phyloP scores from a whole-genome alignment of 2,329 filamentous ascomycete genomes.

The Fusarium secorum region DNA sequence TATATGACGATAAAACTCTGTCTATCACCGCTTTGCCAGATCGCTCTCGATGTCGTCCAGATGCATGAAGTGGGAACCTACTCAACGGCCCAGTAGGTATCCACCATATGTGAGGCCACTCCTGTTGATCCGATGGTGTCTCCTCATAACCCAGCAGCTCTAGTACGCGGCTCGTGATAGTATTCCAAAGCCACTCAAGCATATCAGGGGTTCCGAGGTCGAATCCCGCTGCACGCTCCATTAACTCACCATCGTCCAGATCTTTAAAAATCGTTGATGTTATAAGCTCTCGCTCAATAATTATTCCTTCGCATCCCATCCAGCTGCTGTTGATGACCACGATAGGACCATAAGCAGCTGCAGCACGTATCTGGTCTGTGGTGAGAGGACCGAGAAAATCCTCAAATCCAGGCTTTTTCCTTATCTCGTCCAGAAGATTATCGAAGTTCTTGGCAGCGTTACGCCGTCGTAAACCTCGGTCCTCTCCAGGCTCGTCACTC shows the following conservation, averaged over 20 bases:
- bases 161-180: neutral
- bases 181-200: neutral
- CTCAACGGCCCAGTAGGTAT: neutral
- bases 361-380: neutral
- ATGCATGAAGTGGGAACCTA: neutral
- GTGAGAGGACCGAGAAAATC: neutral
- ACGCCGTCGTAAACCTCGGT: neutral
- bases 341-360: neutral
- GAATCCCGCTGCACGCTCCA: neutral
- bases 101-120: neutral
- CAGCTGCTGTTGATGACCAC: neutral
- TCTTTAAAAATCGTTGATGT: neutral
- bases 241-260: rapidly evolving
- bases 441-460: neutral
- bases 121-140: neutral
- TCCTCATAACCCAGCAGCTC: neutral
- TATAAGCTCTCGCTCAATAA: neutral
- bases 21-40: neutral
- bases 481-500: rapidly evolving
- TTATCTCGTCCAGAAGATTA: neutral
- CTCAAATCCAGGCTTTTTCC: neutral
- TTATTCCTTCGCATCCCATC: neutral
- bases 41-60: neutral
- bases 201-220: neutral
- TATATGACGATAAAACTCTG: neutral